Evolutionary conservation across 2,329 filamentous ascomycete species (phyloP).

Genomic region (Colletotrichum lupini): DNA sequence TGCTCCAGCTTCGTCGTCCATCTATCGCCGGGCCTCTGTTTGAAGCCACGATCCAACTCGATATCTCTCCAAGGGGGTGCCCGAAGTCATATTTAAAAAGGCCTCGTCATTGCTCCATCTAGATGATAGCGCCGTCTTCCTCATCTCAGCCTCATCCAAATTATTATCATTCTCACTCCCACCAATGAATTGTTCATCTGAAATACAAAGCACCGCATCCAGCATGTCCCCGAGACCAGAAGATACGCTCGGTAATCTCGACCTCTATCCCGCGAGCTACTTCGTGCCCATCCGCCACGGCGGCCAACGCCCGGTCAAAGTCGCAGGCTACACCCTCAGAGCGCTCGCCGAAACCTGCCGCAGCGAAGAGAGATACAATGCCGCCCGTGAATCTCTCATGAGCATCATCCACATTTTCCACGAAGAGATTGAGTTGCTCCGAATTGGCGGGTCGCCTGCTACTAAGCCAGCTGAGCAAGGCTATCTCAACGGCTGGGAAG

Average conservation of each 20-base stretch:
- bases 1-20: not conserved
- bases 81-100: not conserved
- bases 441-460: not conserved
- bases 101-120: not conserved
- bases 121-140: not conserved
- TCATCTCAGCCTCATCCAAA: not conserved
- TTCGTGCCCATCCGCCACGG: not conserved
- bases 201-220: not conserved
- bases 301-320: not conserved
- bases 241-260: not conserved
- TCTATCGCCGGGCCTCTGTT: not conserved
- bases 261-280: not conserved
- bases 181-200: not conserved
- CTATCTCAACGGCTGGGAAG: not conserved
- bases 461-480: accelerated
- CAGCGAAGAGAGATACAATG: not conserved
- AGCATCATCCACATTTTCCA: not conserved
- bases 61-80: not conserved
- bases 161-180: not conserved
- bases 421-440: not conserved
- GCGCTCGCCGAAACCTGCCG: not conserved
- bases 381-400: not conserved
- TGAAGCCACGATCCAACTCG: not conserved
- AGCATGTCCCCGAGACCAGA: not conserved
- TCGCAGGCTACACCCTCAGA: not conserved